Percentiles rank a stretch among this genome's conserved stretches.
Conservation (phyloP, 306 rosid genomes). For the Trichosanthes truncata region DNA sequence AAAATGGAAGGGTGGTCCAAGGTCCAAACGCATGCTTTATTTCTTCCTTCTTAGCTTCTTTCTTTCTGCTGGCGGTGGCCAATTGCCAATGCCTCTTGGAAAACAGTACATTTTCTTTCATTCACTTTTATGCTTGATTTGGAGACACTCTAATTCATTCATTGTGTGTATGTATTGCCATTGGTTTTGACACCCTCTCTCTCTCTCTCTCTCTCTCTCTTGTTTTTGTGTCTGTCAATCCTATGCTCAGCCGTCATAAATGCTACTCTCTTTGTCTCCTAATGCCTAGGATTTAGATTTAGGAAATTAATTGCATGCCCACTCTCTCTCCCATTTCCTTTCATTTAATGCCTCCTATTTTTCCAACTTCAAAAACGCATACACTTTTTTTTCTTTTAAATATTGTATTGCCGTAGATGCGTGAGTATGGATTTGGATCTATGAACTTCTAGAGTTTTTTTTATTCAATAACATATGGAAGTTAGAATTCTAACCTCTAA, state of each 20-base stretch:
- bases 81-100: not conserved
- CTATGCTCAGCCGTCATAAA: not conserved
- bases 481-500: too few relatives aligned
- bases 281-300: not conserved
- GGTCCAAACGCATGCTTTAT: not conserved
- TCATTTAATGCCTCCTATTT: not conserved
- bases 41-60: not conserved
- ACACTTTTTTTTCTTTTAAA: too few relatives aligned
- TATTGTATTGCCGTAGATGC: too few relatives aligned
- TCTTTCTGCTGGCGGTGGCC: not conserved
- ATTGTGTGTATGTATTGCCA: not conserved
- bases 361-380: not conserved
- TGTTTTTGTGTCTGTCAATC: not conserved
- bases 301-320: not conserved
- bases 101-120: not conserved
- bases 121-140: not conserved
- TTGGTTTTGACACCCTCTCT: not conserved
- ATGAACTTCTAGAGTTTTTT: too few relatives aligned
- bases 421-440: too few relatives aligned
- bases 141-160: not conserved
- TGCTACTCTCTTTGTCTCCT: not conserved
- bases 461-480: too few relatives aligned
- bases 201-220: not conserved
- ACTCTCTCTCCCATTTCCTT: not conserved
- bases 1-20: constrained; percentile 8